A percentile compares a stretch with the other conserved stretches of the same genome.
Conservation (phyloP, 495 filamentous ascomycete genomes). For the Penicillium goetzii region DNA sequence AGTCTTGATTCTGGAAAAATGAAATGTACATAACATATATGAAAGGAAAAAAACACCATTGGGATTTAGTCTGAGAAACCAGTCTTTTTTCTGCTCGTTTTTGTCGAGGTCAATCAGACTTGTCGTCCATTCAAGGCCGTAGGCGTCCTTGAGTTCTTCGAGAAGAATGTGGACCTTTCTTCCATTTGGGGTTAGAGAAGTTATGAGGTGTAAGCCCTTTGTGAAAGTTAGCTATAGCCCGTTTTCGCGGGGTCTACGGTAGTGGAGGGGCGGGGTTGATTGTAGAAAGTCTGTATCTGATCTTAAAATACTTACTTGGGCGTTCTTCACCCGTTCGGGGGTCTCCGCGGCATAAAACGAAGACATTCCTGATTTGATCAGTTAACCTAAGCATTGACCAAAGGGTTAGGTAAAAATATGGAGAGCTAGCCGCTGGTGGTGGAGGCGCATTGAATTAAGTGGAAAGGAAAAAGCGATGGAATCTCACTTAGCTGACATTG, state of each 20-base stretch:
- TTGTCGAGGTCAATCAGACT: not conserved
- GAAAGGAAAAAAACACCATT: not conserved
- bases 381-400: not conserved
- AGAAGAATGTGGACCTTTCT: not conserved
- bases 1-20: not conserved
- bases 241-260: not conserved
- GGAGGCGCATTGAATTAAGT: not conserved
- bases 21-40: not conserved
- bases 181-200: not conserved
- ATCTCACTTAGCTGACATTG: not conserved
- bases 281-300: not conserved
- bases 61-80: not conserved
- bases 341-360: not conserved
- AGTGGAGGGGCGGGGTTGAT: too few species aligned
- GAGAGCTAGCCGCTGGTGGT: not conserved
- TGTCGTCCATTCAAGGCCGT: not conserved
- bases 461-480: not conserved
- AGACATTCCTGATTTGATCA: not conserved
- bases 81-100: not conserved
- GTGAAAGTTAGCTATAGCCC: not conserved
- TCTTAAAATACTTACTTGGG: not conserved
- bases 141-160: not conserved
- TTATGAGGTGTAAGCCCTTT: not conserved
- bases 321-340: not conserved
- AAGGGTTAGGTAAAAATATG: not conserved